Evolutionary conservation across 768 basidiomycete species (phyloP), one percentile per base, ranked within the genome.

Genomic region (Cystofilobasidium capitatum): DNA sequence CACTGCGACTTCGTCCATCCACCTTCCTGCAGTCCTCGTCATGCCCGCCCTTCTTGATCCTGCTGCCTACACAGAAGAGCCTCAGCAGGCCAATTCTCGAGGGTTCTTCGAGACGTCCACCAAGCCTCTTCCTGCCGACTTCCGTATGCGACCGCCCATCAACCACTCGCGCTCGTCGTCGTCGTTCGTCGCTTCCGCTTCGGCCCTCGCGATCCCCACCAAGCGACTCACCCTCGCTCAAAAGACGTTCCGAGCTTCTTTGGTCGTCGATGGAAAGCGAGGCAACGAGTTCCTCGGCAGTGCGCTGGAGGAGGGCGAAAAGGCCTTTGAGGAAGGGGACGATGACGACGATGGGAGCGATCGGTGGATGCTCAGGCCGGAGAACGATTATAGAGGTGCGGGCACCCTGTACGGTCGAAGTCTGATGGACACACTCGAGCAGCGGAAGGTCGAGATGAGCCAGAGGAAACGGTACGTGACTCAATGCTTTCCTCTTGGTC

Each of bases 191-290:
- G 44, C 61, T 9, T 47, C 66, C 0, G 66, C 66, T 5, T 39
- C 66, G 1, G 45, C 66, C 22, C 42, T 58, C 14, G 66, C 20
- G 0, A 40, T 68, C 4, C 66, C 66, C 4, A n/a, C 6, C 17
- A 62, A 63, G 31, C 42, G 58, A 12, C 49, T 69, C 1, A 33
- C 62, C 16, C 57, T 69, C 44, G 68, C 68, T 8, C 68, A 69
- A 35, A 69, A 65, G 68, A 64, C 62, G 26, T 69, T 69, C 57
- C 40, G 68, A 13, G 68, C 68, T 12, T 64, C 62, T 40, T 37
- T 69, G 57, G 63, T 69, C 33, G 68, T 69, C 39, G 68, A 65
- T 31, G 68, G 68, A 16, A 64, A 64, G 36, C 42, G 68, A n/a
- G 62, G 62, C 7, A 26, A 36, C 7, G 63, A 64, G 10, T 69